Evolutionary conservation across 2,329 filamentous ascomycete genomes (phyloP).

Genomic region (Fusarium sp.): DNA sequence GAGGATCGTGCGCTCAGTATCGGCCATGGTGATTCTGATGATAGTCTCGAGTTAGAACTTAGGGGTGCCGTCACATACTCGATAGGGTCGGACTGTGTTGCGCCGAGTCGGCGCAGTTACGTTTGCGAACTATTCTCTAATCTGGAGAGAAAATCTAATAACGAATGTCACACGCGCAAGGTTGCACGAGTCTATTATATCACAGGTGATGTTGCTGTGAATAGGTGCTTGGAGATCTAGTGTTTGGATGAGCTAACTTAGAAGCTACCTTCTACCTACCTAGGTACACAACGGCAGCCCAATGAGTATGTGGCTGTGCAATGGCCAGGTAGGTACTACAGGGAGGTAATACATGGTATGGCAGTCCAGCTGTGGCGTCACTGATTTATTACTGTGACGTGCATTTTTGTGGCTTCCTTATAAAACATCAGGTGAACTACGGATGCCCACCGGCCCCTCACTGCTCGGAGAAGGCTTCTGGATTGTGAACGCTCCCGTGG

Average conservation of each 20-base stretch:
- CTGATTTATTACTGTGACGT: conserved; percentile 17
- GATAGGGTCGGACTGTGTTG: conserved; percentile 7
- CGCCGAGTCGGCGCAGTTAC: background rate
- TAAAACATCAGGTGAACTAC: conserved; percentile 2
- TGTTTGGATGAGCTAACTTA: conserved; percentile 20
- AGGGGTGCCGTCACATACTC: conserved; percentile 32
- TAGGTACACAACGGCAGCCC: no score
- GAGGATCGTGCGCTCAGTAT: conserved; percentile 79
- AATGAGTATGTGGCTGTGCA: background rate
- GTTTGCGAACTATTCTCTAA: background rate
- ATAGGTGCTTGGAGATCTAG: conserved; percentile 4
- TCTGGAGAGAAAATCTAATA: background rate
- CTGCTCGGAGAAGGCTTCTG: conserved; percentile 22
- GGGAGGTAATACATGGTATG: no score
- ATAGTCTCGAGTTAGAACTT: conserved; percentile 24
- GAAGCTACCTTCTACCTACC: no score
- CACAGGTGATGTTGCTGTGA: background rate
- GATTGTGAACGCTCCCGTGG: background rate
- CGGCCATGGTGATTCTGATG: conserved; percentile 61
- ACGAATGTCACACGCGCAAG: background rate
- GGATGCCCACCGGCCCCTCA: conserved; percentile 32
- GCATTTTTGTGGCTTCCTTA: background rate
- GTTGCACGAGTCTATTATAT: background rate
- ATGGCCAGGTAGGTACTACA: background rate
- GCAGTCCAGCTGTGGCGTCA: conserved; percentile 9